Conservation (phyloP, 163 green algal species). For the Scenedesmus sp. region DNA sequence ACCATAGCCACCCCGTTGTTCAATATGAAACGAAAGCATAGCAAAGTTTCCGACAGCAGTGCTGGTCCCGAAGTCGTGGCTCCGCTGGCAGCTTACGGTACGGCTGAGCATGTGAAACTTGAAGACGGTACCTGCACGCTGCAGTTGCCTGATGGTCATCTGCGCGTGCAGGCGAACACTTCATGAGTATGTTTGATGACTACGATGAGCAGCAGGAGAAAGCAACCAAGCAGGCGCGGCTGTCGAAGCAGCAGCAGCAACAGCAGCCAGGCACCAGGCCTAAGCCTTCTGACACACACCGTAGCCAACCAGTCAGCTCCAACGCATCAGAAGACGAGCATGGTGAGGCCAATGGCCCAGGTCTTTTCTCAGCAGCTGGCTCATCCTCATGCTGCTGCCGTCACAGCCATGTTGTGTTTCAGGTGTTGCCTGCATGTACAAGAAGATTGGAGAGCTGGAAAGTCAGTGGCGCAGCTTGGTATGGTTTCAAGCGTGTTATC, state of each 20-base stretch:
- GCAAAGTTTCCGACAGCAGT: neutral
- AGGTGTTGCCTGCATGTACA: neutral
- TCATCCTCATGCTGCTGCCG: neutral
- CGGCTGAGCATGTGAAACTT: neutral
- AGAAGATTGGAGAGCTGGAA: neutral
- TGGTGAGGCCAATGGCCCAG: no score
- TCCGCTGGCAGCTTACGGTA: constrained; percentile 42
- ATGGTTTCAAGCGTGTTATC: neutral
- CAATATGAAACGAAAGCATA: constrained; percentile 16
- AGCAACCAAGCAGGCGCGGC: neutral
- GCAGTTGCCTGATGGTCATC: neutral
- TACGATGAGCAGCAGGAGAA: constrained; percentile 26
- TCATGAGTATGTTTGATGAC: constrained; percentile 78
- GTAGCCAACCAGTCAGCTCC: neutral
- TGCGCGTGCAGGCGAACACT: constrained; percentile 67
- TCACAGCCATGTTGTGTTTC: neutral
- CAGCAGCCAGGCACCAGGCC: constrained; percentile 2
- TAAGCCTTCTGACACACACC: neutral
- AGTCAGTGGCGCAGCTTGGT: no score
- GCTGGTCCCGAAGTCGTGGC: neutral
- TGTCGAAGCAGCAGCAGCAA: constrained; percentile 31
- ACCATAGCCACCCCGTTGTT: neutral
- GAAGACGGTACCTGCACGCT: neutral
- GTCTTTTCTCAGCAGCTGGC: neutral
- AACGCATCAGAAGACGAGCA: neutral